Evolutionary conservation across 257 asterid species (phyloP).

Genomic region (Penstemon davidsonii): DNA sequence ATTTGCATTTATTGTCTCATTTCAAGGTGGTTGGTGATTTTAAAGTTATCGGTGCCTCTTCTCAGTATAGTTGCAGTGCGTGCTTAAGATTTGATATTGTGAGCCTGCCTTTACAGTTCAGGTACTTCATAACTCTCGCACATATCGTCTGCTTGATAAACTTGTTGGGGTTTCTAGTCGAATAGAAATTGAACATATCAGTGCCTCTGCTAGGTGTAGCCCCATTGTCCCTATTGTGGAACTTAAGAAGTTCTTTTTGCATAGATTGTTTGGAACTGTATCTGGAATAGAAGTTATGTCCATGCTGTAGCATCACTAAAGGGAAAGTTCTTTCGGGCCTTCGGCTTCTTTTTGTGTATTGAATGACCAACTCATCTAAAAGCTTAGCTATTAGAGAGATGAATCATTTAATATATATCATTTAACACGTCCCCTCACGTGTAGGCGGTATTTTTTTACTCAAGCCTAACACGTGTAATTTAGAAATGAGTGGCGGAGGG

Average conservation of each 20-base stretch:
- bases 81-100: slow-evolving; percentile 15
- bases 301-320: slow-evolving; percentile 5
- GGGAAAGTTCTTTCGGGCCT: no score
- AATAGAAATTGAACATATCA: neutral
- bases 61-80: slow-evolving; percentile 23
- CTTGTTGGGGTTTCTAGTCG: neutral
- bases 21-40: slow-evolving; percentile 14
- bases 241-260: slow-evolving; percentile 10
- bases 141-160: slow-evolving; percentile 4
- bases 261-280: neutral
- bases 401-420: no score
- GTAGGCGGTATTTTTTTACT: no score
- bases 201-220: no score
- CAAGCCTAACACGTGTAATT: no score
- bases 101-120: slow-evolving; percentile 22
- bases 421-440: no score
- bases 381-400: no score
- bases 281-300: neutral
- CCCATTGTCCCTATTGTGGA: neutral
- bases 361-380: no score
- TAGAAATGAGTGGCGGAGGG: no score
- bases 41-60: neutral
- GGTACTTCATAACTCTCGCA: slow-evolving; percentile 7
- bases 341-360: no score
- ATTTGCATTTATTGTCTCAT: slow-evolving; percentile 15